These are phyloP conservation scores for Glycine soja DNA, from an alignment of 306 rosid genomes.

Conservation along the genomic window DNA sequence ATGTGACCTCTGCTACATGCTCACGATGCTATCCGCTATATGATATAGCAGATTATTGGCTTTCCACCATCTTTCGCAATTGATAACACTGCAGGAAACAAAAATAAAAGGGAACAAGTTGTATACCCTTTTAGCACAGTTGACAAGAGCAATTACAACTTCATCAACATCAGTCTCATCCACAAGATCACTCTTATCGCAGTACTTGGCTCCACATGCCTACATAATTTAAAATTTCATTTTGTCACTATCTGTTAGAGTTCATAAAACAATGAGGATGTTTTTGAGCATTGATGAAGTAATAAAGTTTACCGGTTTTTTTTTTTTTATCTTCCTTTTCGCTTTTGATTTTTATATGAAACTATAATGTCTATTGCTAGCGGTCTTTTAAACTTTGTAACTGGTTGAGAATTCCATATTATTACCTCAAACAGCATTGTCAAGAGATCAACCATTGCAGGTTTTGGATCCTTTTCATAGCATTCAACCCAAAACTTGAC, in stretches of 20 bases:
- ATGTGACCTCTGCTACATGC: too few species aligned
- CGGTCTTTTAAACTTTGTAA: slow-evolving; percentile 22
- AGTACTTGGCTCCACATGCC: slow-evolving; percentile 95
- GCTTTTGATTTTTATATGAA: slow-evolving; percentile 25
- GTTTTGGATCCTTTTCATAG: slow-evolving; percentile 79
- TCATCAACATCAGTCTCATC: slow-evolving; percentile 92
- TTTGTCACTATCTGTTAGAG: slow-evolving; percentile 35
- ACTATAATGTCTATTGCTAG: slow-evolving; percentile 25
- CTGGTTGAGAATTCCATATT: slow-evolving; percentile 9
- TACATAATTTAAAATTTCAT: slow-evolving; percentile 50
- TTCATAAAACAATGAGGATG: slow-evolving; percentile 10
- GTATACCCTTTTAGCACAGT: slow-evolving; percentile 83
- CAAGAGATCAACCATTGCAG: slow-evolving; percentile 85
- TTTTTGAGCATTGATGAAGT: slow-evolving; percentile 5
- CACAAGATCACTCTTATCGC: slow-evolving; percentile 70
- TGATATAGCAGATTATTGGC: too few species aligned
- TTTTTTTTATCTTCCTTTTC: background rate
- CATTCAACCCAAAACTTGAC: slow-evolving; percentile 92
- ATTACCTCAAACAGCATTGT: slow-evolving; percentile 87
- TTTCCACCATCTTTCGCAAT: too few species aligned
- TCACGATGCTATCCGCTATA: too few species aligned
- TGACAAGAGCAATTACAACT: slow-evolving; percentile 92
- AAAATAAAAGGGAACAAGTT: slow-evolving; percentile 22
- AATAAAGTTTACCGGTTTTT: background rate
- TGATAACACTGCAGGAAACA: background rate